Percentiles rank a stretch among this genome's conserved stretches.
Evolutionary conservation across 345 rosid genomes (phyloP).

Genomic region (Gossypium arboreum): DNA sequence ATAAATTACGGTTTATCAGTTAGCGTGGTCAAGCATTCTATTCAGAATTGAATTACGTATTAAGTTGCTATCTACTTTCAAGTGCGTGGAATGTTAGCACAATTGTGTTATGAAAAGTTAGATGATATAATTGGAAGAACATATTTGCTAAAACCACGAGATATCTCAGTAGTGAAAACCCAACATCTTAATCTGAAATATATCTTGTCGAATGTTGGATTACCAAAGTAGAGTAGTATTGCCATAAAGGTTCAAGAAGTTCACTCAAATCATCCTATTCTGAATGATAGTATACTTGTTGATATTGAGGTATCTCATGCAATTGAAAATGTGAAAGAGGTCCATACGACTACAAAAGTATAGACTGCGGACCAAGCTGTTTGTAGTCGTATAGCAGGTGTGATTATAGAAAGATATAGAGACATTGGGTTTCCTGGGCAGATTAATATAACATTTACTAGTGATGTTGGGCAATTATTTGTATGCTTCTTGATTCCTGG

Average conservation of each 20-base stretch:
- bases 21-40: constrained; percentile 53
- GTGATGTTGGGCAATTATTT: constrained; percentile 96
- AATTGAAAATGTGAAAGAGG: constrained; percentile 74
- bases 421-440: constrained; percentile 97
- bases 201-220: constrained; percentile 64
- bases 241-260: constrained; percentile 82
- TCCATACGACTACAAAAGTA: constrained; percentile 62
- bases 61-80: constrained; percentile 42
- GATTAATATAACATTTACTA: constrained; percentile 76
- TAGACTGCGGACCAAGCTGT: constrained; percentile 85
- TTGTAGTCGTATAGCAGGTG: constrained; percentile 90
- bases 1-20: too few species aligned
- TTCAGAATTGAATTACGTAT: constrained; percentile 61
- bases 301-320: constrained; percentile 81
- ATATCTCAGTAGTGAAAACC: constrained; percentile 90
- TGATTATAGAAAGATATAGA: constrained; percentile 81
- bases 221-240: constrained; percentile 83
- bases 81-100: constrained; percentile 93
- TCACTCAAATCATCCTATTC: constrained; percentile 78
- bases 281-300: constrained; percentile 72
- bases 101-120: constrained; percentile 80
- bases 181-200: constrained; percentile 91
- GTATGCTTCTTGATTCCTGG: constrained; percentile 93
- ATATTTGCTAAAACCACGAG: constrained; percentile 69
- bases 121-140: constrained; percentile 88